Conservation (phyloP, 148 eudicot species). For the Drosera capensis region DNA sequence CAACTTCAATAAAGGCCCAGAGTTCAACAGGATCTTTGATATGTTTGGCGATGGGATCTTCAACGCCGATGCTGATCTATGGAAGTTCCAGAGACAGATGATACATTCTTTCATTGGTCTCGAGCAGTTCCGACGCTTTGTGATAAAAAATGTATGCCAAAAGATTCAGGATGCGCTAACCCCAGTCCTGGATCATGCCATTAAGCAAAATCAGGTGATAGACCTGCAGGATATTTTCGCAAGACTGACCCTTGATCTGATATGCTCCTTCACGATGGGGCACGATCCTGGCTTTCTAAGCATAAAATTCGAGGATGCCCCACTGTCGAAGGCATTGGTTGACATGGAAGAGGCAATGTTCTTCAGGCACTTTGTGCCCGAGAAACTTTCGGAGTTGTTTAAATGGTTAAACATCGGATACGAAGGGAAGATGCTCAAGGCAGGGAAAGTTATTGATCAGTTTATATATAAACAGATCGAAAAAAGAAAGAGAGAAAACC, state of each 20-base stretch:
- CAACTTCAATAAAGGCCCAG: conserved; percentile 23
- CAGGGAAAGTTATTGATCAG: conserved; percentile 13
- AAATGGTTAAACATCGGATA: conserved; percentile 33
- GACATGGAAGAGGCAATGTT: conserved; percentile 22
- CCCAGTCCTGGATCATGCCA: conserved; percentile 20
- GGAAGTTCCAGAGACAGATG: conserved; percentile 17
- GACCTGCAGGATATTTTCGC: conserved; percentile 39
- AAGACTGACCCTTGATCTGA: conserved; percentile 28
- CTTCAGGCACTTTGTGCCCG: conserved; percentile 21
- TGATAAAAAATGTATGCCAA: conserved; percentile 8
- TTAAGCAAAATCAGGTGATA: conserved; percentile 11
- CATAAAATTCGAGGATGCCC: conserved; percentile 11
- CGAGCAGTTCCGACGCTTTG: conserved; percentile 12
- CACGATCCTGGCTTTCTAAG: conserved; percentile 26
- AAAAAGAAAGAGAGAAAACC: conserved; percentile 11
- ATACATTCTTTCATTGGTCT: conserved; percentile 13
- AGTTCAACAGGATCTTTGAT: conserved; percentile 20
- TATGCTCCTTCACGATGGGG: conserved; percentile 20
- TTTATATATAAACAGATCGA: conserved; percentile 8
- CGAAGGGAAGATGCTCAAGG: conserved; percentile 14
- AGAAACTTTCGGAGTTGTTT: conserved; percentile 26
- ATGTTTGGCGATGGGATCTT: conserved; percentile 26
- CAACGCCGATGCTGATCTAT: conserved; percentile 19
- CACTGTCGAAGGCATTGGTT: conserved; percentile 20
- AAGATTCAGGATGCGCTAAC: conserved; percentile 17